Base-by-base conservation (phyloP, 805 yeast species). In the Ogataea angusta region DNA sequence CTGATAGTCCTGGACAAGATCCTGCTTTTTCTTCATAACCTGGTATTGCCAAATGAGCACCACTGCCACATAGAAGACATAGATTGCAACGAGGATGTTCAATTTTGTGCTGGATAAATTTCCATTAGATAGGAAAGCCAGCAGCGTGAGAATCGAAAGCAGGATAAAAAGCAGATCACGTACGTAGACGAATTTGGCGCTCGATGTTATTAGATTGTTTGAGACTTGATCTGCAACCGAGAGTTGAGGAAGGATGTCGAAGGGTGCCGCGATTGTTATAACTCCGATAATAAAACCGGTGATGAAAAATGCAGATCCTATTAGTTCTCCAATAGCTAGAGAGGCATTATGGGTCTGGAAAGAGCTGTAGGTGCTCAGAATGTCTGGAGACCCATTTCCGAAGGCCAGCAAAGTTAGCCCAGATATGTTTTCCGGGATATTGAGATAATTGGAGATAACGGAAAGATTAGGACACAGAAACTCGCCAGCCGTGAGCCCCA, bases 331-430 rank as follows among this genome's bases (percentile, higher is more conserved):
- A 6, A 91, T 64, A 0, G 98, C 97, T 56, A 91, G 66, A 0
- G 87, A 75, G 0, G 82, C 79, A 12, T 83, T 78, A 10, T 76
- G 82, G 0, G 80, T 65, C 12, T 70, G 71, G 72, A 93, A 76
- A 1, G 97, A 95, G 31, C 82, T 80, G 54, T 82, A 87, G 0
- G 96, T 89, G 36, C 90, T 77, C 36, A 90, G 71, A 2, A 91
- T 80, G 61, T 91, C 99, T 0, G 97, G 96, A 0, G 95, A 74
- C 1, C 96, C 95, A 62, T 91, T 91, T 1, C 97, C 99, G 49
- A 91, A 73, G 0, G 98, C 96, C 45, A 91, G 65, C 14, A 91
- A 65, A 0, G 97, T 90, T 51, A 93, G 73, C 0, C 99, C 99
- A 6, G 93, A 83, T 9, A 93, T 67, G 47, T 85, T 80, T 42